Base-by-base conservation (phyloP, 345 rosid species). In the Hibiscus syriacus region DNA sequence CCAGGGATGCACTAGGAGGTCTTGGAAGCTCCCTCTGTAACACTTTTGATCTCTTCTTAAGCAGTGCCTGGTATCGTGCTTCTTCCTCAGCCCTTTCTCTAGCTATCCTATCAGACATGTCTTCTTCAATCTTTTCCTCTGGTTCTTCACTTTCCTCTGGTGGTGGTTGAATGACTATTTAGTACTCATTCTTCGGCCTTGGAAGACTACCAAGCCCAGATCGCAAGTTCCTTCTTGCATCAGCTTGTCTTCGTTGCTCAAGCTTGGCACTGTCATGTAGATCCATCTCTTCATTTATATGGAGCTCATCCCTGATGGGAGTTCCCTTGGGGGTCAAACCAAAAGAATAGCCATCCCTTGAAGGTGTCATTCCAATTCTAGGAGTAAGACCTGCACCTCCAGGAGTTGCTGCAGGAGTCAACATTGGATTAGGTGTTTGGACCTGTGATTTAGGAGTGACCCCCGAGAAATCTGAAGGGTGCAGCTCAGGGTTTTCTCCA, bases 391-490 rank as follows among this genome's bases (percentile, higher is more conserved):
- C 84, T 68, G 72, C 94, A 63, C 73, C 88, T 57, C 93, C 97
- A 68, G 98, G 98, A 75, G 99, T 94, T 76, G 84, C 83, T 0
- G 92, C 86, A 80, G 99, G 98, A 70, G 99, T 92, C 71, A 87
- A 71, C 85, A 94, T 78, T 13, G 88, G 90, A 70, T 94, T 92
- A 61, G 99, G 99, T 1, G 99, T 94, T 78, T 92, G 92, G 62
- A 88, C 81, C 68, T 92, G 84, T 69, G 77, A 92, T 83, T 78
- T 92, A 17, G 98, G 99, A 67, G 99, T 94, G 70, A 94, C 97
- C 58, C 99, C 99, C 0, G 98, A 87, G 73, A 94, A 94, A 76
- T 94, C 98, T 63, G 99, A 94, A 78, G 97, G 98, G 75, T 94
- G 99, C 82, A 94, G 80, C 67, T 94, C 98, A 49, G 99, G 99